Base-by-base conservation (phyloP, 352 stramenopile species). In the Phytophthora palmivora region DNA sequence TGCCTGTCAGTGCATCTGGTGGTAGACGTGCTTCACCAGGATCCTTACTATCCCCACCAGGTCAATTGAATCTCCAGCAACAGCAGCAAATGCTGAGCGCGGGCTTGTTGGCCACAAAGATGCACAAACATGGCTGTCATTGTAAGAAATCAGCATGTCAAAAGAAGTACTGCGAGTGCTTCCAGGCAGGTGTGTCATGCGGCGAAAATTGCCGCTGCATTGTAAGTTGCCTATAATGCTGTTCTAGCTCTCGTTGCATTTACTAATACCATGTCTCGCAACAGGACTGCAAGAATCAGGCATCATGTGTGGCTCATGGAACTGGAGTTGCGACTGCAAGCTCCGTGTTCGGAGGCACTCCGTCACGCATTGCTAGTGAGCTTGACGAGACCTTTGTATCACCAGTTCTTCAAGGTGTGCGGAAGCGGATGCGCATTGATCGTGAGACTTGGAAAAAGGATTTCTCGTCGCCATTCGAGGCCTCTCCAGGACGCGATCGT, bases 101-200 rank as follows among this genome's bases (percentile, higher is more conserved):
- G n/a, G 49, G 59, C 10, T 32, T 68, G 58, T 37, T 53, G 59
- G 36, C 63, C 24, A 90, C 79, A 45, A 91, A 89, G 62, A 91
- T 89, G 62, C 96, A 99, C 78, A 98, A 98, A 58, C 76, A 97
- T 22, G 96, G 96, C 5, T 99, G 96, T 64, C 97, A 98, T 60
- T 99, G 96, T 66, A 96, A 98, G 24, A 99, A 98, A 66, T 98
- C 89, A 18, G 92, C 89, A 2, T 99, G 96, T 56, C 92, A 98
- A 61, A 99, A 99, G 79, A 98, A 98, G 42, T 99, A 99, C 70
- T 99, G 96, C 69, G 96, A 99, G 74, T 99, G 96, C 45, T 99
- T 97, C 68, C 92, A 98, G 63, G 94, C 93, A 0, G 89, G 84
- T 6, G 83, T 96, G 6, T 67, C 81, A 12, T 97, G 91, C 51